Base-by-base conservation (phyloP, 345 rosid genomes). In the Noccaea caerulescens region DNA sequence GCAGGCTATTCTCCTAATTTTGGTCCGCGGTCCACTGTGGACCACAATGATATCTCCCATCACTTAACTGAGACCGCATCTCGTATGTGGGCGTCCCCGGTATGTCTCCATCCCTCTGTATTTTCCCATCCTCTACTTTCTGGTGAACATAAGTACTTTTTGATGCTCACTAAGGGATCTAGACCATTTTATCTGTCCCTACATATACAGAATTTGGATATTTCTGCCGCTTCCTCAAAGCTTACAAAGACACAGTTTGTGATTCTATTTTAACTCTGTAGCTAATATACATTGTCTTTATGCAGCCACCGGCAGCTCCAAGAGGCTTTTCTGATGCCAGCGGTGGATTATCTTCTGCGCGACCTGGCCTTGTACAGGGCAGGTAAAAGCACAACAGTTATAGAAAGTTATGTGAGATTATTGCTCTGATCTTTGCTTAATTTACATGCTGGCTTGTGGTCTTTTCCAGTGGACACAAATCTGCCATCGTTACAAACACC, bases 401-500 rank as follows among this genome's bases (percentile, higher is more conserved):
- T n/a, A 47, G 39, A 71, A 13, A 33, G 6, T 14, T 43, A 23
- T 36, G 41, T 61, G 39, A 38, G 27, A 33, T 34, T 56, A 62
- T 16, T 37, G 45, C 54, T 32, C 20, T 76, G 4, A 18, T 9
- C 5, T 41, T 47, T 6, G 16, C 50, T 6, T 63, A 12, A 8
- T 8, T 50, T 50, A 61, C 63, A 67, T 78, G 13, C 65, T 43
- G 44, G 69, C 57, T 64, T 71, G 18, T 16, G 57, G 10, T 58
- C 58, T 76, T 60, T 67, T 84, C 68, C 83, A 93, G 97, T 79
- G 90, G 92, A 76, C 86, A 80, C 71, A 90, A 76, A 81, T 82
- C 92, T 53, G 98, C 91, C 50, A 68, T 88, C 47, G 96, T 93
- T 69, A 87, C 95, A 54, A 91, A 89, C 78, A 84, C 96, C 51